phyloP scores from a whole-genome alignment of 306 rosid genomes.

The Pueraria montana region DNA sequence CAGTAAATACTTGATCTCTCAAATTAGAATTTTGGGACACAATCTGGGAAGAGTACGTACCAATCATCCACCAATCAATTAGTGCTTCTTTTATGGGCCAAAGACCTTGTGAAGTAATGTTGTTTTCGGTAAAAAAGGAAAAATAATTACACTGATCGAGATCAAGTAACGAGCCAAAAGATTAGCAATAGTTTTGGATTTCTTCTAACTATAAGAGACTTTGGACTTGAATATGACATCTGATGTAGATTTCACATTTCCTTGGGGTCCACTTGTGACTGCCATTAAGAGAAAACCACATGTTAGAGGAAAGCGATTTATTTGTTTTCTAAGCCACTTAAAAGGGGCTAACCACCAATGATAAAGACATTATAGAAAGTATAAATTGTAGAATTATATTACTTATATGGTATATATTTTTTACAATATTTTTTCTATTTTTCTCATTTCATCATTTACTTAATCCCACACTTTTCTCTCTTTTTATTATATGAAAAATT shows the following conservation, averaged over 20 bases:
- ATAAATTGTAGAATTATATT: not conserved
- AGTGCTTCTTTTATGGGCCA: not conserved
- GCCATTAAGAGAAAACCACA: not conserved
- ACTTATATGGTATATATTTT: not conserved
- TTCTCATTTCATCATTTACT: no score
- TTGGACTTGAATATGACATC: not conserved
- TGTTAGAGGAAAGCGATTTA: not conserved
- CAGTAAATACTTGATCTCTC: not conserved
- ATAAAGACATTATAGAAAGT: not conserved
- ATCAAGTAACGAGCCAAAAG: not conserved
- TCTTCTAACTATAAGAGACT: not conserved
- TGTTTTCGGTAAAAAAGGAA: not conserved
- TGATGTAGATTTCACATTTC: not conserved
- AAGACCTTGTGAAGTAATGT: not conserved
- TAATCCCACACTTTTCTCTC: no score
- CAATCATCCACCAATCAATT: not conserved
- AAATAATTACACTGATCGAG: not conserved
- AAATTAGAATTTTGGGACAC: not conserved
- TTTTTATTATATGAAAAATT: no score
- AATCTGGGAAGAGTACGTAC: not conserved
- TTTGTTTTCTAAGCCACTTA: constrained; percentile 1
- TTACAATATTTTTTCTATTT: no score
- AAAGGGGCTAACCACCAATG: not conserved
- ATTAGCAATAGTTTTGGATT: not conserved
- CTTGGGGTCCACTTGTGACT: not conserved